Conservation (phyloP, 2,329 filamentous ascomycete species). For the Diaporthe citriasiana region DNA sequence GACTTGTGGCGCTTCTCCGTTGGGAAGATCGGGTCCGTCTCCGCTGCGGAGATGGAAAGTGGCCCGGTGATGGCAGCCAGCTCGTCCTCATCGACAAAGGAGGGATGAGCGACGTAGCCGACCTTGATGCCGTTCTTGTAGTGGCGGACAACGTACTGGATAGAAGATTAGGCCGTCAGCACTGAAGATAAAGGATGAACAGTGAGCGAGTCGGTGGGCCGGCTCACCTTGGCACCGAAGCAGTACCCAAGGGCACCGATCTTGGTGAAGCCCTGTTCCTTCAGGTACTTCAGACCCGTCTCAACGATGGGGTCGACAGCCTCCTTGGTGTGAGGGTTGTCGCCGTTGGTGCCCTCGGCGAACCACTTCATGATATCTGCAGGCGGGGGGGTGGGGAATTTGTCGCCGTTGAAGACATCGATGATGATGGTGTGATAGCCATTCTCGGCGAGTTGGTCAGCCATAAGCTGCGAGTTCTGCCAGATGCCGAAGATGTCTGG, state of each 20-base stretch:
- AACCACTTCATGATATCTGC: slow-evolving; percentile 59
- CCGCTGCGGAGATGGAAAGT: slow-evolving; percentile 75
- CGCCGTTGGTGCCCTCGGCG: slow-evolving; percentile 59
- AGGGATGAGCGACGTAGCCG: slow-evolving; percentile 83
- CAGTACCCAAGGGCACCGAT: slow-evolving; percentile 80
- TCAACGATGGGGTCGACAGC: slow-evolving; percentile 64
- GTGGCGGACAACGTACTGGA: slow-evolving; percentile 78
- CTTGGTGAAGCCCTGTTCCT: slow-evolving; percentile 68
- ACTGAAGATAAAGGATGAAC: background rate
- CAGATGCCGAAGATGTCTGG: slow-evolving; percentile 67
- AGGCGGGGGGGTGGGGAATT: slow-evolving; percentile 67
- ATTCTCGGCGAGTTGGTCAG: slow-evolving; percentile 81
- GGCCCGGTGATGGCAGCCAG: slow-evolving; percentile 76
- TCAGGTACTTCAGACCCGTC: slow-evolving; percentile 69
- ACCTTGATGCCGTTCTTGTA: slow-evolving; percentile 74
- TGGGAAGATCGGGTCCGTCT: slow-evolving; percentile 77
- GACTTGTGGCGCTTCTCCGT: slow-evolving; percentile 73
- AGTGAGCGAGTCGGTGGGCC: background rate
- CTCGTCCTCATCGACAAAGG: slow-evolving; percentile 78
- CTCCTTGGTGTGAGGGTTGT: slow-evolving; percentile 63
- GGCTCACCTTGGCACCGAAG: slow-evolving; percentile 77
- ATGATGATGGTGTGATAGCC: slow-evolving; percentile 79
- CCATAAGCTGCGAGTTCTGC: slow-evolving; percentile 75
- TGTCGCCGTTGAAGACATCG: slow-evolving; percentile 79
- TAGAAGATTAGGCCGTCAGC: background rate